Evolutionary conservation across 257 asterid genomes (phyloP).

Genomic region (Lycium barbarum): DNA sequence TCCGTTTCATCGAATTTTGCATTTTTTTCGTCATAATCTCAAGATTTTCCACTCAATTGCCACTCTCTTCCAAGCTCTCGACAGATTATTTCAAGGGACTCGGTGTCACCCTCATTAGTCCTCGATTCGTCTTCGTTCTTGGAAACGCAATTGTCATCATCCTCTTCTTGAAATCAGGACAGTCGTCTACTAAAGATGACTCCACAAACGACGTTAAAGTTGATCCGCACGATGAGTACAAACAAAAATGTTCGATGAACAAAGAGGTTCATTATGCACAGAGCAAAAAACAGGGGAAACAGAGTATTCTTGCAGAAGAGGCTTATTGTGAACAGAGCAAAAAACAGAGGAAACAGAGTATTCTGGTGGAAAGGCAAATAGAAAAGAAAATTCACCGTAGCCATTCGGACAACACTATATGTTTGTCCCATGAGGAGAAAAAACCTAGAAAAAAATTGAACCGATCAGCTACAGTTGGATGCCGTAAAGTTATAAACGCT

Average conservation of each 20-base stretch:
- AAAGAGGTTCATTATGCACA: neutral
- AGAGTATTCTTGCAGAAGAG: neutral
- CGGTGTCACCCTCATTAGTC: slow-evolving; percentile 51
- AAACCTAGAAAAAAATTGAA: slow-evolving; percentile 44
- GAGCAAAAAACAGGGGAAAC: slow-evolving; percentile 23
- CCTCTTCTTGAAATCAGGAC: slow-evolving; percentile 62
- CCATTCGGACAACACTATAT: slow-evolving; percentile 51
- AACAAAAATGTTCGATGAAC: slow-evolving; percentile 45
- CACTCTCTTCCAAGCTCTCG: slow-evolving; percentile 42
- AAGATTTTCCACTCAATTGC: slow-evolving; percentile 47
- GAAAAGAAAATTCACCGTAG: slow-evolving; percentile 43
- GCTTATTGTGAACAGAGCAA: neutral
- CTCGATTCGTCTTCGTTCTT: slow-evolving; percentile 64
- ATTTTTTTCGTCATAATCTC: slow-evolving; percentile 46
- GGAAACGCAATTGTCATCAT: slow-evolving; percentile 72
- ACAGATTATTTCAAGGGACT: slow-evolving; percentile 53
- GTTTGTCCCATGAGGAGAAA: slow-evolving; percentile 35
- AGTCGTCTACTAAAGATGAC: slow-evolving; percentile 35
- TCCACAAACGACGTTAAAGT: slow-evolving; percentile 26
- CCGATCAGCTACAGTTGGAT: slow-evolving; percentile 59
- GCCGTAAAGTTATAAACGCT: slow-evolving; percentile 36
- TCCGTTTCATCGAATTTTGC: slow-evolving; percentile 47
- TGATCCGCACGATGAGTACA: slow-evolving; percentile 64
- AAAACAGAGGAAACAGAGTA: slow-evolving; percentile 34
- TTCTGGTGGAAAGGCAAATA: neutral